phyloP scores from a whole-genome alignment of 768 basidiomycete species.

The Paxillus rubicundulus region DNA sequence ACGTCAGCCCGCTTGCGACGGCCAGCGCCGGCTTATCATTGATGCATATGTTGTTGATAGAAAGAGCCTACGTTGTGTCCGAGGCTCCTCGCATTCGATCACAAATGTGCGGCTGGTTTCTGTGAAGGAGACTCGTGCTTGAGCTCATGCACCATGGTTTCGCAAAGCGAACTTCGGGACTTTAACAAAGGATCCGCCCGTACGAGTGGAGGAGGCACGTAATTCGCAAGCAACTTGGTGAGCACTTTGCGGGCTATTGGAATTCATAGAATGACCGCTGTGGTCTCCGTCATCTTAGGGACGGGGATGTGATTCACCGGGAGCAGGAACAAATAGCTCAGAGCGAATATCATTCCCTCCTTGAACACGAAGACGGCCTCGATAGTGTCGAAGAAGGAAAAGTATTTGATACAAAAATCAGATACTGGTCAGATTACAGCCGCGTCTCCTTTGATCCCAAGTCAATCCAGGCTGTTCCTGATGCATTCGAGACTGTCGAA shows the following conservation, averaged over 20 bases:
- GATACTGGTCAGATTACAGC: constrained; percentile 53
- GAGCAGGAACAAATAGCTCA: constrained; percentile 50
- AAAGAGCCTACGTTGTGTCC: constrained; percentile 52
- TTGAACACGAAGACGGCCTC: constrained; percentile 29
- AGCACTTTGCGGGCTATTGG: constrained; percentile 3
- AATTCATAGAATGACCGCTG: not conserved
- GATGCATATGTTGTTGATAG: constrained; percentile 2
- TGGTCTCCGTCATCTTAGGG: constrained; percentile 37
- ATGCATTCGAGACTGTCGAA: constrained; percentile 46
- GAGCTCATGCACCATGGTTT: constrained; percentile 7
- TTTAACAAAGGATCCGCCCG: constrained; percentile 42
- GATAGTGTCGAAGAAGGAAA: constrained; percentile 9
- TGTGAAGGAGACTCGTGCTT: not conserved
- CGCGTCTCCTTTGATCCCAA: constrained; percentile 60
- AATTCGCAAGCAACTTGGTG: constrained; percentile 19
- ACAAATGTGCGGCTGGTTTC: constrained; percentile 46
- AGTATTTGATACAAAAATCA: constrained; percentile 26
- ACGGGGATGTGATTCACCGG: constrained; percentile 46
- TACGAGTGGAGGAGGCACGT: constrained; percentile 19
- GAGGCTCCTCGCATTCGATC: constrained; percentile 64
- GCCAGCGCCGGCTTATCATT: not conserved
- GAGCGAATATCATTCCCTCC: constrained; percentile 53
- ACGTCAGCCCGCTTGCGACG: constrained; percentile 17
- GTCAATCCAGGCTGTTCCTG: constrained; percentile 62
- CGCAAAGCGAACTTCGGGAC: constrained; percentile 64